Evolutionary conservation across 805 yeast genomes (phyloP).

Genomic region (Nakazawaea wickerhamii): DNA sequence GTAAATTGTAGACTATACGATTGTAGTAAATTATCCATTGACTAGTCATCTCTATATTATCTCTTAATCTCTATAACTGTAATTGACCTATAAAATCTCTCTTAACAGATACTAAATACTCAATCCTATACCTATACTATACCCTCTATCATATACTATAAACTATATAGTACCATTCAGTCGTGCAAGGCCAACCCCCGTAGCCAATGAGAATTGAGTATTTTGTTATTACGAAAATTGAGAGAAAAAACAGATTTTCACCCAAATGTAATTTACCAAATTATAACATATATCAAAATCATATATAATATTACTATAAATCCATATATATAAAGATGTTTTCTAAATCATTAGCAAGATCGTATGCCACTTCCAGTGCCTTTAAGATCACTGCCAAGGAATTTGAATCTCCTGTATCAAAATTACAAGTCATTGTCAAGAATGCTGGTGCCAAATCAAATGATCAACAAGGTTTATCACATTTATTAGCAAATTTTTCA

Average conservation of each 20-base stretch:
- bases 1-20: no score
- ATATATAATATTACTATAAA: no score
- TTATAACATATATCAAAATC: no score
- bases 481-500: constrained; percentile 75
- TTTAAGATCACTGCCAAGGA: constrained; percentile 51
- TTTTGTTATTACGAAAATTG: constrained; percentile 15
- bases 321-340: constrained; percentile 20
- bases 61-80: no score
- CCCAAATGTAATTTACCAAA: background rate
- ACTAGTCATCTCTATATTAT: no score
- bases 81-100: no score
- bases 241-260: background rate
- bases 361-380: constrained; percentile 31
- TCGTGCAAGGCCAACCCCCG: background rate
- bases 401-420: constrained; percentile 62
- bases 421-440: constrained; percentile 69
- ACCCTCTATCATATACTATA: no score
- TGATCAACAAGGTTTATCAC: constrained; percentile 75
- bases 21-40: no score
- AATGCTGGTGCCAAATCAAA: constrained; percentile 79
- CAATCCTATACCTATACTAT: no score
- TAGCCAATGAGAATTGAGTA: constrained; percentile 18
- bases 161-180: background rate
- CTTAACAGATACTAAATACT: no score
- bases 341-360: constrained; percentile 25